Evolutionary conservation across 2,329 filamentous ascomycete species (phyloP).

Genomic region (Ascochyta pisi): DNA sequence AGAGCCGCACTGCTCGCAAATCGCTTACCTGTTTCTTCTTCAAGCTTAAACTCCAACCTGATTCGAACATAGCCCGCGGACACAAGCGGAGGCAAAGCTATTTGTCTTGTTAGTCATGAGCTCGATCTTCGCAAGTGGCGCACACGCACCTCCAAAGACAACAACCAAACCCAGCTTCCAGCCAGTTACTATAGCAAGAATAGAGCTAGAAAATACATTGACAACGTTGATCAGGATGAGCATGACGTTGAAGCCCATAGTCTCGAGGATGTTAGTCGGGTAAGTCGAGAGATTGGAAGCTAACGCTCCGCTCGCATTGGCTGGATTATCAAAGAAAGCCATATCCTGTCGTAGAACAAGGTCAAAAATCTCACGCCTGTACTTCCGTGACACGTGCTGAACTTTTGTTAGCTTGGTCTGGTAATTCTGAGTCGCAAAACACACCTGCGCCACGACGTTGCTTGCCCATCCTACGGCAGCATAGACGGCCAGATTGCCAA

Average conservation of each 20-base stretch:
- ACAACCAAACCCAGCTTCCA: slow-evolving; percentile 88
- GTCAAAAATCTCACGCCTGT: slow-evolving; percentile 70
- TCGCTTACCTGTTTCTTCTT: slow-evolving; percentile 74
- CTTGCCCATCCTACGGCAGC: slow-evolving; percentile 55
- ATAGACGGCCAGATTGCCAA: slow-evolving; percentile 56
- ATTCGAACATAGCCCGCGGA: slow-evolving; percentile 83
- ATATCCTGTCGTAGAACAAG: slow-evolving; percentile 92
- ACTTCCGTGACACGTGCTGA: slow-evolving; percentile 38
- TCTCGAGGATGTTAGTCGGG: slow-evolving; percentile 85
- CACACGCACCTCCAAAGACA: slow-evolving; percentile 72
- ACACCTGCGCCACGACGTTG: slow-evolving; percentile 53
- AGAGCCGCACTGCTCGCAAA: slow-evolving; percentile 68
- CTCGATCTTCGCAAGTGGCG: too few species aligned
- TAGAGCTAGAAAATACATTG: slow-evolving; percentile 77
- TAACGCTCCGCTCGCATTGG: slow-evolving; percentile 87
- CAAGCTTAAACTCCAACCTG: slow-evolving; percentile 81
- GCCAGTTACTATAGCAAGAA: slow-evolving; percentile 74
- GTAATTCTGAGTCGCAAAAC: slow-evolving; percentile 32
- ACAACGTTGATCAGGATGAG: slow-evolving; percentile 82
- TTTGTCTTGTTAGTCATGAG: neutral
- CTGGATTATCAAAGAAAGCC: slow-evolving; percentile 85
- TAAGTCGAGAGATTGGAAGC: slow-evolving; percentile 71
- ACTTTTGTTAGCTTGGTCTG: neutral
- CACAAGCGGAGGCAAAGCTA: slow-evolving; percentile 32
- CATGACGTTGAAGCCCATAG: slow-evolving; percentile 86